These are phyloP conservation scores for Phytophthora cryptogea DNA, from an alignment of 352 stramenopile species.

Conservation along the genomic window DNA sequence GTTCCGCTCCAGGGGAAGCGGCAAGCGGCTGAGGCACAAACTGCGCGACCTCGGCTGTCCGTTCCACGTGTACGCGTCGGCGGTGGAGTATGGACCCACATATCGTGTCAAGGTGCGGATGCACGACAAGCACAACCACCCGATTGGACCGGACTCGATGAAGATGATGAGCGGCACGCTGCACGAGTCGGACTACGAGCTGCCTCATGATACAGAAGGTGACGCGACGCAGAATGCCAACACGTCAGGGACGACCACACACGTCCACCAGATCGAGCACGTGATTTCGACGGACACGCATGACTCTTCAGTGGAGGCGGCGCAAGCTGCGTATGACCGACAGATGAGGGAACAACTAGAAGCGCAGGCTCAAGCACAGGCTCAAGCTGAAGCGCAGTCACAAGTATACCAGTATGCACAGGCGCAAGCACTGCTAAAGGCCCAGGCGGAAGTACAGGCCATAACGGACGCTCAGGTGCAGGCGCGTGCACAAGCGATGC, in stretches of 20 bases:
- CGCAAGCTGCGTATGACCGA: constrained; percentile 25
- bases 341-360: constrained; percentile 41
- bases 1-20: constrained; percentile 72
- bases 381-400: constrained; percentile 42
- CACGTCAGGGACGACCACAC: neutral
- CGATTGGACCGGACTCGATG: constrained; percentile 66
- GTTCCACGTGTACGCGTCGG: constrained; percentile 81
- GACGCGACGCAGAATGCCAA: constrained; percentile 1
- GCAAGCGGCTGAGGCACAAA: constrained; percentile 72
- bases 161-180: constrained; percentile 54
- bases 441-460: constrained; percentile 30
- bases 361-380: constrained; percentile 35
- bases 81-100: constrained; percentile 58
- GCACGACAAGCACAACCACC: constrained; percentile 81
- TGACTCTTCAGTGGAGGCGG: constrained; percentile 8
- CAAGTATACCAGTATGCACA: constrained; percentile 43
- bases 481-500: constrained; percentile 31
- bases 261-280: constrained; percentile 35
- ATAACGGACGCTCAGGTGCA: constrained; percentile 26
- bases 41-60: constrained; percentile 74
- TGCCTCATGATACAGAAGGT: constrained; percentile 28
- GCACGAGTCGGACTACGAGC: constrained; percentile 68
- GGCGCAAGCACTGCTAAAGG: constrained; percentile 27
- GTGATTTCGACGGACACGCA: constrained; percentile 18
- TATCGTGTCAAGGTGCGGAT: constrained; percentile 78